Evolutionary conservation across 2,329 filamentous ascomycete genomes (phyloP).

Genomic region (Botrytis medusae): DNA sequence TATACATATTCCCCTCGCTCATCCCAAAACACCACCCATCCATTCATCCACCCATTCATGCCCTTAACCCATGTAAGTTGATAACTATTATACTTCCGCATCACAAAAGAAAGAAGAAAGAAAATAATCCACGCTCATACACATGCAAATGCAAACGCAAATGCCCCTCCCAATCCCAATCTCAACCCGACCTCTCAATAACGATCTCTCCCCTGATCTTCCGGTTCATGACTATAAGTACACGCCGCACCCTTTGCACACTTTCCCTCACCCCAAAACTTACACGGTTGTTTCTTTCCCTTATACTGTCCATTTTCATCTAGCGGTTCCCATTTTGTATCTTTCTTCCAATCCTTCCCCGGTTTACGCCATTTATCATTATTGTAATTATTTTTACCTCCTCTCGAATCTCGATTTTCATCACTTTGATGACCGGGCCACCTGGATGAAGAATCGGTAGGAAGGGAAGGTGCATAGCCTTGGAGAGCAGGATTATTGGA

Average conservation of each 20-base stretch:
- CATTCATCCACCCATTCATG: not conserved
- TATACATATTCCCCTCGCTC: not conserved
- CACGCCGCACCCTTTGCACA: slow-evolving; percentile 73
- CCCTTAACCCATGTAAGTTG: not conserved
- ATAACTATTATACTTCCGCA: not conserved
- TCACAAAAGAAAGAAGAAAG: not conserved
- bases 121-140: not conserved
- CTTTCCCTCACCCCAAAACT: slow-evolving; percentile 68
- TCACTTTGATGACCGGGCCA: slow-evolving; percentile 29
- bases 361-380: slow-evolving; percentile 15
- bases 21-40: not conserved
- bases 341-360: not conserved
- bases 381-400: not conserved
- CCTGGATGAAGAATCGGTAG: not conserved
- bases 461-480: slow-evolving; percentile 4
- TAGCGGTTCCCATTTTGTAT: slow-evolving; percentile 27
- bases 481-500: slow-evolving; percentile 13
- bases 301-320: slow-evolving; percentile 43
- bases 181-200: not conserved
- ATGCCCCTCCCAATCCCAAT: not conserved
- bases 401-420: slow-evolving; percentile 11
- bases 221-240: slow-evolving; percentile 66
- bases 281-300: slow-evolving; percentile 66
- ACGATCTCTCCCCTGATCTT: slow-evolving; percentile 10
- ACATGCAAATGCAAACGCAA: not conserved